Evolutionary conservation across 768 basidiomycete species (phyloP).

Genomic region (Suillus discolor): DNA sequence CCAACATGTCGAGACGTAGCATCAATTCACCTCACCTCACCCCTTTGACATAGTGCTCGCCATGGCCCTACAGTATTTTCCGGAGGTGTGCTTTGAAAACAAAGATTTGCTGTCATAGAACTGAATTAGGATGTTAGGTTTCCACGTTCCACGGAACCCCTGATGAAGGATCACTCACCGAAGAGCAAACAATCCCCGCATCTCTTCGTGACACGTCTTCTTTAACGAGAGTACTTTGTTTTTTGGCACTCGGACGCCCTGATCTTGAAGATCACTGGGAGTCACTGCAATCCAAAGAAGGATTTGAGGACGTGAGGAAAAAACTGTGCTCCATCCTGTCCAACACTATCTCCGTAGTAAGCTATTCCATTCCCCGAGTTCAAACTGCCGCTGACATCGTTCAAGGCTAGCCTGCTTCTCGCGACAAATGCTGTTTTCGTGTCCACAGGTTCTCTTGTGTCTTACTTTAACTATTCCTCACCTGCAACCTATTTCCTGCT

Average conservation of each 20-base stretch:
- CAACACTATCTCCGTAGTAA: neutral
- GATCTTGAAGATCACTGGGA: neutral
- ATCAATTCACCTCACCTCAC: neutral
- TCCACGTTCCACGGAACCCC: neutral
- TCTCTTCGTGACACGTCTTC: neutral
- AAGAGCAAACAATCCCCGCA: neutral
- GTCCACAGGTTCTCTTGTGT: no score
- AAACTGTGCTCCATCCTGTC: neutral
- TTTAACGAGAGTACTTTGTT: no score
- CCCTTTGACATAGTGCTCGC: neutral
- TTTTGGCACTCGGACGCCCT: neutral
- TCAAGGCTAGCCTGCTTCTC: neutral
- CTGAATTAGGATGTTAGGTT: neutral
- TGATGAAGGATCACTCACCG: neutral
- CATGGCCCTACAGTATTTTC: neutral
- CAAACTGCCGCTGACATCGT: neutral
- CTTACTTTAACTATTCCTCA: no score
- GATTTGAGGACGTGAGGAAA: neutral
- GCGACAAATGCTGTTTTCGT: neutral
- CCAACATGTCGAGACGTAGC: neutral
- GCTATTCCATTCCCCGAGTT: neutral
- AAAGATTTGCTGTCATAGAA: no score
- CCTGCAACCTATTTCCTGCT: no score
- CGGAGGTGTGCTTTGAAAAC: neutral
- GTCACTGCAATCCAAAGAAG: neutral